These are phyloP conservation scores for Starmera caribaea DNA, from an alignment of 805 yeast species.

Conservation along the genomic window DNA sequence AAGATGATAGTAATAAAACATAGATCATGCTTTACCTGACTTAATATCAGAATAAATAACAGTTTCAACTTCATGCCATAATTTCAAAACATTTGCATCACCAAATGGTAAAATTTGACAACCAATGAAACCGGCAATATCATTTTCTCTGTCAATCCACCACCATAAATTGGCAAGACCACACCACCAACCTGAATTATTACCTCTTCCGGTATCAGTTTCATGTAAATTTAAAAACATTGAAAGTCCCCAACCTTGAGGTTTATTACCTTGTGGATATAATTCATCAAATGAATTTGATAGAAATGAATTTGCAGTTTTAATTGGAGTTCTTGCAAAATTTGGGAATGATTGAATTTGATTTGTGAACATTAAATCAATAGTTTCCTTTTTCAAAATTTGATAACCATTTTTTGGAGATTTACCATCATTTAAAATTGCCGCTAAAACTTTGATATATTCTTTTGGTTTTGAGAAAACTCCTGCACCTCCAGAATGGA, in stretches of 20 bases:
- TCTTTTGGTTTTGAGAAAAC: constrained; percentile 30
- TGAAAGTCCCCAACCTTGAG: constrained; percentile 25
- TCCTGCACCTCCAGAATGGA: constrained; percentile 36
- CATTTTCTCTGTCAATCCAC: constrained; percentile 31
- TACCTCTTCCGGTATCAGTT: constrained; percentile 27
- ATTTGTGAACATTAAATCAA: constrained; percentile 22
- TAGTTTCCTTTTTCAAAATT: constrained; percentile 23
- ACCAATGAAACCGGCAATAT: constrained; percentile 29
- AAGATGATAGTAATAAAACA: too few species aligned
- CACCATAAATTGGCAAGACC: constrained; percentile 30
- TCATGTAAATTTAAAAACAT: constrained; percentile 16
- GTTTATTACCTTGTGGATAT: constrained; percentile 16
- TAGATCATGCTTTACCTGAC: background rate
- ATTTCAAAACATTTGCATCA: constrained; percentile 10
- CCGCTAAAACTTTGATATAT: constrained; percentile 27
- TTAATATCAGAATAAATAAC: constrained; percentile 9
- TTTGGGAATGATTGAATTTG: constrained; percentile 22
- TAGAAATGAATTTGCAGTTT: constrained; percentile 5
- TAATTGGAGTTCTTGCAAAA: constrained; percentile 11
- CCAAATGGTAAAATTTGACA: constrained; percentile 29
- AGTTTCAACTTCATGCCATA: constrained; percentile 14
- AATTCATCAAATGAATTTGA: constrained; percentile 11
- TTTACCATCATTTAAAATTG: constrained; percentile 31
- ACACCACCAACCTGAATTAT: constrained; percentile 28
- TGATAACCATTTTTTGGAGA: constrained; percentile 24